Base-by-base conservation (phyloP, 345 rosid genomes). In the Theobroma cacao region DNA sequence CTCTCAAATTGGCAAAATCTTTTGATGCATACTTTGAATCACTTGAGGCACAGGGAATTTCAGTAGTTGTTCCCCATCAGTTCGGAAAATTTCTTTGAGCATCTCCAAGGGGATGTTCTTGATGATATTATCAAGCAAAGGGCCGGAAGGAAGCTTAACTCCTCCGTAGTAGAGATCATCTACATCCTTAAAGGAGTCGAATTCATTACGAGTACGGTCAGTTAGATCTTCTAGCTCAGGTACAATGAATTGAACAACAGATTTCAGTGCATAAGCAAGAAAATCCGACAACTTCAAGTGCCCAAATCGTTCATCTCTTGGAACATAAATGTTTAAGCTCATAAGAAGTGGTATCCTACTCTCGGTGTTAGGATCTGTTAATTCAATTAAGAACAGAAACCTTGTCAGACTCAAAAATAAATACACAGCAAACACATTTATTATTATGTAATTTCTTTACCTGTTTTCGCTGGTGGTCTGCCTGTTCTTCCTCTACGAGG, bases 401-500 rank as follows among this genome's bases (percentile, higher is more conserved):
- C 36, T 30, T 26, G 52, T 15, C 17, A 24, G 33, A 24, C 73
- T n/a, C 15, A n/a, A n/a, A 20, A 36, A 14, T 13, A 62, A 4
- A 62, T 3, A 43, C n/a, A 71, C 33, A 58, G 55, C n/a, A 10
- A 50, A 20, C 4, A 33, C 26, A 41, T 22, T 34, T 5, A 8
- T 26, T 6, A 4, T 41, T 5, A 53, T 69, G 9, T 1, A 28
- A 59, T 28, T 50, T 0, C n/a, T 75, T 53, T 28, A 85, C 93
- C 91, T 83, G 82, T 40, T 47, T 77, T 56, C 9, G 85, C 72
- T 11, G 90, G 90, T 43, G 88, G 70, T 31, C 98, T 77, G 60
- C 97, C 92, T 38, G 98, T 94, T 85, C 96, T 84, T 62, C 89
- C 90, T 64, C 97, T 87, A n/a, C 98, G 94, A 67, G 98, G 98